Evolutionary conservation across 2,329 filamentous ascomycete species (phyloP), one percentile per base, ranked within the genome.

Genomic region (Dendryphion nanum): DNA sequence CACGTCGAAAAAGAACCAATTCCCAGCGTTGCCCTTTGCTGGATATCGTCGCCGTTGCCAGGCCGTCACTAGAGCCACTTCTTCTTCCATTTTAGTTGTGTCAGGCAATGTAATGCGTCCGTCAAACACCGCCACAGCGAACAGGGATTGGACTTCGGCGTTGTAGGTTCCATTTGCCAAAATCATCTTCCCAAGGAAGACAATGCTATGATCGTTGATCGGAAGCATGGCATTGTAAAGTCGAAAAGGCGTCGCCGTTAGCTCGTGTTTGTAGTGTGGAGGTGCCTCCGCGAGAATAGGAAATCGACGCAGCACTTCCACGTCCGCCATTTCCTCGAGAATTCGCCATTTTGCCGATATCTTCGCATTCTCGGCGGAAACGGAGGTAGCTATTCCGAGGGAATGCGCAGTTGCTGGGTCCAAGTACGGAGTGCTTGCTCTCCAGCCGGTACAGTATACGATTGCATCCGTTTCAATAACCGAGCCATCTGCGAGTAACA

Each of bases 121-220:
- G 24, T 60, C 50, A 4, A 61, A 42, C 15, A 41, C 45, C 4
- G 59, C 59, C 12, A 47, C 42, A 12, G 51, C 48, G 41, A 47
- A 62, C 5, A 63, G 38, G 3, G 59, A 40, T 43, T 63, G 59
- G 4, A 44, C 44, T 40, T 57, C 53, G 6, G 57, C 50, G 20
- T 37, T 42, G 37, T 49, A 54, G 41, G 52, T 58, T 35, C 45
- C 40, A 42, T 61, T 61, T 10, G 47, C 41, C 2, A 57, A 30
- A n/a, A 44, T 32, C 13, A 51, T 23, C 13, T 48, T 45, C 3
- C 59, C 57, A 17, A 61, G 41, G 35, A 63, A 59, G 26, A 48
- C 50, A 30, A 63, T 55, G 21, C 43, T 50, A 16, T 34, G 30
- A 33, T 59, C 57, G 20, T 35, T 12, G 12, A 55, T 17, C 2